phyloP scores from a whole-genome alignment of 176 grass and related monocot species.

The Tuctoria greenei region DNA sequence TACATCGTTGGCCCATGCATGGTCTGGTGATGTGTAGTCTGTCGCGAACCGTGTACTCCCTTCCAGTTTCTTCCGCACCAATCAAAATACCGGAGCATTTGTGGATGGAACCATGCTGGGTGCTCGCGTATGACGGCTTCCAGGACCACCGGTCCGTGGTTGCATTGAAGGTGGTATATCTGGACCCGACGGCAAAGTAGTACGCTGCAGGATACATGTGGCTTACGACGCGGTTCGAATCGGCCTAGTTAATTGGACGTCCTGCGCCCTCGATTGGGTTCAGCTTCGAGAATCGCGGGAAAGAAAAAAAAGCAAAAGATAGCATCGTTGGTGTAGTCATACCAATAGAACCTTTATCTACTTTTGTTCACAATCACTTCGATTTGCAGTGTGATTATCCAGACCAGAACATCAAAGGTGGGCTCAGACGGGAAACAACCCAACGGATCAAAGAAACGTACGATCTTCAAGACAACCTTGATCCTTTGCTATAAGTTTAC shows the following conservation, averaged over 20 bases:
- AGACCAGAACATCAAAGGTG: background rate
- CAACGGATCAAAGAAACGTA: background rate
- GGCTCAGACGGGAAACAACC: too few relatives aligned
- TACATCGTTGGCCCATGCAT: background rate
- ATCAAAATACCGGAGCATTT: background rate
- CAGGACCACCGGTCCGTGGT: background rate
- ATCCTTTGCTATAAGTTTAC: conserved; percentile 11
- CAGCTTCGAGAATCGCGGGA: background rate
- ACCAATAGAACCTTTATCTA: background rate
- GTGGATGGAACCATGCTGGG: background rate
- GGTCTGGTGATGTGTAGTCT: background rate
- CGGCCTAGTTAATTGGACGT: background rate
- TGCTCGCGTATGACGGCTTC: background rate
- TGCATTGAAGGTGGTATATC: background rate
- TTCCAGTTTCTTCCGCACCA: background rate
- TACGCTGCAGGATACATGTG: background rate
- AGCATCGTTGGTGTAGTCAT: background rate
- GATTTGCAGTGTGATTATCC: background rate
- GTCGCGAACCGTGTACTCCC: background rate
- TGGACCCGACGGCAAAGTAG: background rate
- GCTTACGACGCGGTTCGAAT: background rate
- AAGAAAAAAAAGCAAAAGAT: background rate
- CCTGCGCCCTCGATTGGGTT: background rate
- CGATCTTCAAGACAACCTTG: background rate
- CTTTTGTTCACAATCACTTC: background rate